These are phyloP conservation scores for Toxoplasma gondii DNA, from an alignment of 169 alveolate species.

Conservation along the genomic window DNA sequence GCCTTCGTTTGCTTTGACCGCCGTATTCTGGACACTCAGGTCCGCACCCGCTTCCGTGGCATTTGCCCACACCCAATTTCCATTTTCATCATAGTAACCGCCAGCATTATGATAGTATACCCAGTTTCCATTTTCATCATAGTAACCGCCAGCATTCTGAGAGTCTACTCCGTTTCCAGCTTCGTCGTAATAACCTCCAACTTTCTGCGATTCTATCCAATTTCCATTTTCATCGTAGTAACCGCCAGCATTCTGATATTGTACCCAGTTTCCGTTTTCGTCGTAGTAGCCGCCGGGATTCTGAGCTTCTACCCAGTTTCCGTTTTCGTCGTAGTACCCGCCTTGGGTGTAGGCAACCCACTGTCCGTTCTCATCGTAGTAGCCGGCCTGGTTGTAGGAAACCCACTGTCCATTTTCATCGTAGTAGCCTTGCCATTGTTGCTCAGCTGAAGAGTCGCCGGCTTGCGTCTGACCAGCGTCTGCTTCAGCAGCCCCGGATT, in stretches of 20 bases:
- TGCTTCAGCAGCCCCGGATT: not conserved
- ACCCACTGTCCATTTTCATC: conserved; percentile 8
- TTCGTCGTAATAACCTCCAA: not conserved
- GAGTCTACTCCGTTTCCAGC: too few relatives aligned
- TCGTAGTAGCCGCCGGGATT: not conserved
- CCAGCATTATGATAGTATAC: not conserved
- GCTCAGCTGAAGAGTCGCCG: not conserved
- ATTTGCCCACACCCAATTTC: not conserved
- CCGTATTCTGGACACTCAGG: not conserved
- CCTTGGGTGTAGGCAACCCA: not conserved
- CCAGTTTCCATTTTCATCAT: conserved; percentile 12
- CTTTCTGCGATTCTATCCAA: not conserved
- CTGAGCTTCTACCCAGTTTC: not conserved
- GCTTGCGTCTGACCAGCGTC: not conserved
- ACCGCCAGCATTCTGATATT: not conserved
- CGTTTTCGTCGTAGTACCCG: not conserved
- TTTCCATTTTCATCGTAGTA: not conserved
- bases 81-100: not conserved
- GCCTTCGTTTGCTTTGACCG: not conserved
- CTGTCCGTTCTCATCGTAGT: conserved; percentile 16
- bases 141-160: too few relatives aligned
- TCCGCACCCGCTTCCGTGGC: not conserved
- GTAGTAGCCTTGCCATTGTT: conserved; percentile 1
- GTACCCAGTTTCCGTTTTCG: not conserved
- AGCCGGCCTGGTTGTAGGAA: not conserved